Base-by-base conservation (phyloP, 2,329 filamentous ascomycete species). In the Penicillium sp. region DNA sequence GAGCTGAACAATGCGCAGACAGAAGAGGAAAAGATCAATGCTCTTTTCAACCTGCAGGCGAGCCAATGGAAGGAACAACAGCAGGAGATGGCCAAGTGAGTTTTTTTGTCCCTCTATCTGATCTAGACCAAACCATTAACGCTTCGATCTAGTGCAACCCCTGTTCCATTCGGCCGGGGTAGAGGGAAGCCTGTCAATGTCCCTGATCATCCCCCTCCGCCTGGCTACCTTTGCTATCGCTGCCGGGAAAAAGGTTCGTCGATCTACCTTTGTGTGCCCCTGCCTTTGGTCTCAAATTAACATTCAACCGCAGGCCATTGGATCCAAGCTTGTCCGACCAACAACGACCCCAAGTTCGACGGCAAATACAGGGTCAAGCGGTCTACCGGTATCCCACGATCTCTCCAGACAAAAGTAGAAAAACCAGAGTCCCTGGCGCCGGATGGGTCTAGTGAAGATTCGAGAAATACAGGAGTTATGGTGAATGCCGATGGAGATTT, bases 261-360 rank as follows among this genome's bases (percentile, higher is more conserved):
- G 24, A 32, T 42, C 7, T 15, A 17, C 21, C 26, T 9, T 29
- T n/a, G 3, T 18, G 24, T 3, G 12, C 5, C 12, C 12, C 3
- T 23, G 7, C 6, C 8, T 6, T 21, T 13, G 21, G 23, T 7
- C 20, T 5, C n/a, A 46, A 20, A 51, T 67, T 75, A 63, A 75
- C 58, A 50, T 47, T 49, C 29, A 32, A 29, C 13, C 23, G 1
- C 7, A 82, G 79, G 92, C n/a, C 94, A 99, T 72, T 99, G 93
- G 93, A 99, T 99, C 57, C 93, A 97, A 75, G 84, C 90, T 46
- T 99, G 94, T 68, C 94, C 94, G 6, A 99, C 93, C n/a, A 99
- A 99, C 71, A 91, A 96, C 70, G 92, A 99, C 61, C 93, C 94
- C 3, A 92, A 91, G 55, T 97, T 92, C 72, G 94, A 99, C 75